Conservation (phyloP, 2,329 filamentous ascomycete genomes). For the Aspergillus quadricinctus region DNA sequence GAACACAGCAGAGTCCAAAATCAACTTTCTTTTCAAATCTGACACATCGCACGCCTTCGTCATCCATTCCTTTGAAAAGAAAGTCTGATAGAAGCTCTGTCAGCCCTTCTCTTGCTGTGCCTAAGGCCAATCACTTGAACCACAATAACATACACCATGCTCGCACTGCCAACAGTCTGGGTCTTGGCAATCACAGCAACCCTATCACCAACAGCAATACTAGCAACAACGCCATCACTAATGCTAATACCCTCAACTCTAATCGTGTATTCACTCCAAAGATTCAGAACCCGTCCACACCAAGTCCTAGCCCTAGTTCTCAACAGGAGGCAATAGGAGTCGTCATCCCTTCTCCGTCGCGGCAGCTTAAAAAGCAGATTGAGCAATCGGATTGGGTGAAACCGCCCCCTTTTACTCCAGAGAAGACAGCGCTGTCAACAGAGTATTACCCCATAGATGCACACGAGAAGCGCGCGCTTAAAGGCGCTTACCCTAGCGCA, state of each 20-base stretch:
- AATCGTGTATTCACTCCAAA: neutral
- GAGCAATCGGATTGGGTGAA: constrained; percentile 6
- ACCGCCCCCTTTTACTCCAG: neutral
- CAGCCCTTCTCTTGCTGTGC: neutral
- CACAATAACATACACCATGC: neutral
- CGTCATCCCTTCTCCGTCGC: constrained; percentile 22
- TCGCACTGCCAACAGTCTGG: neutral
- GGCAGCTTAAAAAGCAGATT: constrained; percentile 13
- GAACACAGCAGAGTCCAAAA: neutral
- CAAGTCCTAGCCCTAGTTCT: neutral
- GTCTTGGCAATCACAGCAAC: neutral
- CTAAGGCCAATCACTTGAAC: neutral
- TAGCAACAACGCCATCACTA: neutral
- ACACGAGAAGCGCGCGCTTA: constrained; percentile 12
- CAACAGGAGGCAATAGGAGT: constrained; percentile 12
- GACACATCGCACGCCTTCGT: constrained; percentile 13
- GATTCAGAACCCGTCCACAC: constrained; percentile 8
- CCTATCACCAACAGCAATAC: neutral
- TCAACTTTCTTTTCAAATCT: constrained; percentile 5
- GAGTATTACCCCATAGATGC: constrained; percentile 21
- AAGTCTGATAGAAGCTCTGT: constrained; percentile 9
- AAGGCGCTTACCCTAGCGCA: constrained; percentile 15
- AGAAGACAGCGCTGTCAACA: constrained; percentile 15
- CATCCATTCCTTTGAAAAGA: constrained; percentile 14
- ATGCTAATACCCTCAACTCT: neutral